Evolutionary conservation across 192 early-diverging fungal genomes (phyloP).

Genomic region (Coemansia sp.): DNA sequence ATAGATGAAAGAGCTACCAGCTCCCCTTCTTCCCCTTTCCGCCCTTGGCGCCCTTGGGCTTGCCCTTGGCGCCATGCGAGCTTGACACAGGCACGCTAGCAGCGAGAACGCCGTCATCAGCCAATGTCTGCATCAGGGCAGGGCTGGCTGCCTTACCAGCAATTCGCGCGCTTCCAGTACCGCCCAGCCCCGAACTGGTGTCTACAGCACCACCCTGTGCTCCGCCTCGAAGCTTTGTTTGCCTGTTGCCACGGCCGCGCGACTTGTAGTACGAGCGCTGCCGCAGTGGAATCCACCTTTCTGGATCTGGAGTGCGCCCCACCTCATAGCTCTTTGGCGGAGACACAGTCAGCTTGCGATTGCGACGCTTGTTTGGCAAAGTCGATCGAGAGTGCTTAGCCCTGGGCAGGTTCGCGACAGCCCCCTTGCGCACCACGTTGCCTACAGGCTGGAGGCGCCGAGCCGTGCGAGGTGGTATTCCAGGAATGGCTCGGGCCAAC

Average conservation of each 20-base stretch:
- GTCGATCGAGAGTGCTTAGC: neutral
- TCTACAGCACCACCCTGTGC: conserved; percentile 44
- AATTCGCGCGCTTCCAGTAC: conserved; percentile 51
- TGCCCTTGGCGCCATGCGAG: conserved; percentile 13
- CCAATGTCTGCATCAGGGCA: neutral
- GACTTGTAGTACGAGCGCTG: conserved; percentile 53
- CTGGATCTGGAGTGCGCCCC: conserved; percentile 31
- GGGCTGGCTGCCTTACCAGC: conserved; percentile 4
- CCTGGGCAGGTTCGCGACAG: neutral
- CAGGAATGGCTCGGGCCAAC: conserved; percentile 16
- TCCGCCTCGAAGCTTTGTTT: conserved; percentile 29
- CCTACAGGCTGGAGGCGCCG: conserved; percentile 29
- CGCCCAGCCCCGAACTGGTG: conserved; percentile 42
- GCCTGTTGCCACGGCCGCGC: conserved; percentile 22
- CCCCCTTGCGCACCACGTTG: neutral
- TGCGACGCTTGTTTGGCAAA: conserved; percentile 12
- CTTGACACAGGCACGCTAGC: neutral
- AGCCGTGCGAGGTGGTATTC: conserved; percentile 21
- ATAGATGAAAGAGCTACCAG: too few relatives aligned
- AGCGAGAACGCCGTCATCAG: neutral
- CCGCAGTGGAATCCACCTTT: conserved; percentile 49
- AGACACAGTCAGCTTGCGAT: conserved; percentile 24
- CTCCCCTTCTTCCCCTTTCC: conserved; percentile 28
- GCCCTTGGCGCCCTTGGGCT: conserved; percentile 18
- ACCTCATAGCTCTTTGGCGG: conserved; percentile 43